Evolutionary conservation across 257 asterid species (phyloP).

Genomic region (Prunella vulgaris): DNA sequence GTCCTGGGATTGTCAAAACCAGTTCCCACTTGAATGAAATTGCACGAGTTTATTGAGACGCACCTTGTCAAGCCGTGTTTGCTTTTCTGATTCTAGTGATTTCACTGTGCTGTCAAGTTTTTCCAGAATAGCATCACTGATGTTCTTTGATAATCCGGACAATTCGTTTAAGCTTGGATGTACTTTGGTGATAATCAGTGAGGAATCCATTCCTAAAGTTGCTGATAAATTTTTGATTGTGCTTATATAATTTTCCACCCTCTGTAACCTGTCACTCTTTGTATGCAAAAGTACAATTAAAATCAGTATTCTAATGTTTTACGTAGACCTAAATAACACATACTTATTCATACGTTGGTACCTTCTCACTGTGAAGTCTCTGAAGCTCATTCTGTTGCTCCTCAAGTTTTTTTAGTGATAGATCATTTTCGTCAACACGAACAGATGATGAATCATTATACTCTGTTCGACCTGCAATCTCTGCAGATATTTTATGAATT

Average conservation of each 20-base stretch:
- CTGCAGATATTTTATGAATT: slow-evolving; percentile 73
- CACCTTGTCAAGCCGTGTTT: slow-evolving; percentile 76
- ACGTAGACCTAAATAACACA: background rate
- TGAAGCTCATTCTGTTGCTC: slow-evolving; percentile 88
- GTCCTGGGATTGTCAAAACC: background rate
- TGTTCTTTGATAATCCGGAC: slow-evolving; percentile 90
- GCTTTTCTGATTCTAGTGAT: slow-evolving; percentile 79
- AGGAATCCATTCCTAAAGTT: slow-evolving; percentile 84
- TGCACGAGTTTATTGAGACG: background rate
- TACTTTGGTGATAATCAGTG: slow-evolving; percentile 87
- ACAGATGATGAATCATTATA: slow-evolving; percentile 57
- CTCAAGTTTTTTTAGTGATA: slow-evolving; percentile 74
- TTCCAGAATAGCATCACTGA: slow-evolving; percentile 64
- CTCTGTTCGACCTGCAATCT: slow-evolving; percentile 80
- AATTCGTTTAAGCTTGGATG: slow-evolving; percentile 94
- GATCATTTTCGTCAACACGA: slow-evolving; percentile 64
- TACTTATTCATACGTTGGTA: slow-evolving; percentile 19
- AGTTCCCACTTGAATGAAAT: slow-evolving; percentile 8
- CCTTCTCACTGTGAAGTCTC: slow-evolving; percentile 87
- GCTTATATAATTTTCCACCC: slow-evolving; percentile 73
- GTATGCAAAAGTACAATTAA: slow-evolving; percentile 9
- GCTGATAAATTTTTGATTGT: slow-evolving; percentile 58
- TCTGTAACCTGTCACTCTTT: slow-evolving; percentile 82
- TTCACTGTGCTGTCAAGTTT: slow-evolving; percentile 72
- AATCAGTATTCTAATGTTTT: background rate